A percentile compares a stretch with the other conserved stretches of the same genome.
Conservation (phyloP, 192 early-diverging fungal genomes). For the Funneliformis geosporum region DNA sequence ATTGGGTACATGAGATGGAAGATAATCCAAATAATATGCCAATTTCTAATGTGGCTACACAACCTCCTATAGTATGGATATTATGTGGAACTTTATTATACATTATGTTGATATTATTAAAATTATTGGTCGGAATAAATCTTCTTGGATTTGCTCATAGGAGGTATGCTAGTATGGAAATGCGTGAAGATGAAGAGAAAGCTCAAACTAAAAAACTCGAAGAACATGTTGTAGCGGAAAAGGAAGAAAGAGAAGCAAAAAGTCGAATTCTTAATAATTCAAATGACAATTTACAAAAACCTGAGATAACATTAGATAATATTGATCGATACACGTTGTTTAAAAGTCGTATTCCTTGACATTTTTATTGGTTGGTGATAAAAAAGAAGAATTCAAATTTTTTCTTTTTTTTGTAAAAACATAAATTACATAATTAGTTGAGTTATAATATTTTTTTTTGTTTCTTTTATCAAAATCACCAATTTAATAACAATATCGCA, state of each 20-base stretch:
- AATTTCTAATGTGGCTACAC: slow-evolving; percentile 30
- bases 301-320: slow-evolving; percentile 72
- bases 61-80: slow-evolving; percentile 30
- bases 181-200: slow-evolving; percentile 45
- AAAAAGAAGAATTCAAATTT: too few relatives aligned
- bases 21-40: slow-evolving; percentile 28
- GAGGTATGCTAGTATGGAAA: slow-evolving; percentile 62
- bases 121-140: slow-evolving; percentile 76
- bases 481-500: too few relatives aligned
- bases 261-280: slow-evolving; percentile 37
- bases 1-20: slow-evolving; percentile 32
- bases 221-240: slow-evolving; percentile 38
- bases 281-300: slow-evolving; percentile 46
- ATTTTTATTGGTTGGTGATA: not conserved
- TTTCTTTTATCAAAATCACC: too few relatives aligned
- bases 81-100: slow-evolving; percentile 29
- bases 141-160: slow-evolving; percentile 72
- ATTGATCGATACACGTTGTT: slow-evolving; percentile 91
- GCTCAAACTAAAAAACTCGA: slow-evolving; percentile 48
- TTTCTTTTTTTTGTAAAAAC: too few relatives aligned
- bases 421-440: too few relatives aligned
- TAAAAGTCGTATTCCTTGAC: slow-evolving; percentile 85
- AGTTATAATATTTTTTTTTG: too few relatives aligned
- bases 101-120: slow-evolving; percentile 48
- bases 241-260: slow-evolving; percentile 43